Base-by-base conservation (phyloP, 2,329 filamentous ascomycete genomes). In the Amauroascus verrucosus region DNA sequence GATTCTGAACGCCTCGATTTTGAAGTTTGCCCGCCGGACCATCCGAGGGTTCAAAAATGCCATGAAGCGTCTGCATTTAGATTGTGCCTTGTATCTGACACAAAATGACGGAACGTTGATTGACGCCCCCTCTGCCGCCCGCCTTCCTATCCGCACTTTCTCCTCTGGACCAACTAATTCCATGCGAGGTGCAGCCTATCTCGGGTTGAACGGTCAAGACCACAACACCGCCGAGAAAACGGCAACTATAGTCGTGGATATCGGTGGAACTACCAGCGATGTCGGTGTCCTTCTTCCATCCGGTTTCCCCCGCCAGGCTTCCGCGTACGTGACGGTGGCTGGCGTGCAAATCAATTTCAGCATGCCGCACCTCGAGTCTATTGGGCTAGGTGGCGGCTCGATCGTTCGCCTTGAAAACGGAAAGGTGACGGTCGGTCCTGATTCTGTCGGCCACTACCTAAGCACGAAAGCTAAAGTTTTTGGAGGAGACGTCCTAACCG, bases 261-360 rank as follows among this genome's bases (percentile, higher is more conserved):
- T 83, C 26, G 80, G 80, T 6, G 80, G 80, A 14, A 83, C 80
- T 0, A 83, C 79, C 0, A 79, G 78, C 1, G 80, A 83, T 62
- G 75, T 82, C 7, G 79, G 79, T 24, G 71, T 78, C 0, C 63
- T 83, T 1, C 67, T 81, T 1, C 74, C 77, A 0, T 80, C 75
- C 1, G 80, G 80, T 0, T 82, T 82, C 45, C 80, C 80, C 0
- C 72, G 79, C 18, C 79, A 82, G 57, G 78, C 80, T 2, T 73
- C 78, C 0, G 77, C 76, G 0, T 82, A 78, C 51, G 77, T 78
- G 8, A 76, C 80, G 52, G 70, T 83, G 3, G 78, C 75, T 1
- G 79, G 79, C 1, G 78, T 83, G 0, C 69, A 78, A 13, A 81
- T 79, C 38, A 80, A 80, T 14, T 83, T 81, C 57, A 72, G 77